Conservation (phyloP, 768 basidiomycete genomes). For the Macrolepiota dolichaula region DNA sequence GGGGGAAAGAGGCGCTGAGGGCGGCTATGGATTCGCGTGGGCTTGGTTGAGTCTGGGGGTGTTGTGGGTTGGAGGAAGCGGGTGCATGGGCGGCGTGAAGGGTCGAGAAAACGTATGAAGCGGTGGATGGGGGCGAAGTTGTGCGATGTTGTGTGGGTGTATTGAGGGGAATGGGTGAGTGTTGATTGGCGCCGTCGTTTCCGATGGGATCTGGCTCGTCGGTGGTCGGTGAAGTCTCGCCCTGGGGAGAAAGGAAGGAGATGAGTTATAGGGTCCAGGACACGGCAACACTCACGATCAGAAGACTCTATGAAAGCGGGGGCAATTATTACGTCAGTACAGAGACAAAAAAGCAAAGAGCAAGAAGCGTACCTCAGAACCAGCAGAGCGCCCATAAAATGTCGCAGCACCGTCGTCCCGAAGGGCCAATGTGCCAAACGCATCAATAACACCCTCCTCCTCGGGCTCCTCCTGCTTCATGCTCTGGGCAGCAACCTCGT, state of each 20-base stretch:
- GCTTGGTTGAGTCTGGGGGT: background rate
- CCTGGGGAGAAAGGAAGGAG: conserved; percentile 2
- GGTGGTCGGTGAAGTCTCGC: conserved; percentile 1
- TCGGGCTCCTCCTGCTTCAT: conserved; percentile 34
- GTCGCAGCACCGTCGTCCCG: conserved; percentile 67
- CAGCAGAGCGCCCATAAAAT: conserved; percentile 71
- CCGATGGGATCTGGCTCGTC: background rate
- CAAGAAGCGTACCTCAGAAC: conserved; percentile 55
- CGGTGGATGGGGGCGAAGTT: background rate
- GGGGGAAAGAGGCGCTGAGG: conserved; percentile 42
- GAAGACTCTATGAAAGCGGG: conserved; percentile 37
- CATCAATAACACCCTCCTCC: conserved; percentile 55
- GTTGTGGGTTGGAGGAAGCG: background rate
- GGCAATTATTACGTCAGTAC: conserved; percentile 11
- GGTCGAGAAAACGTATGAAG: background rate
- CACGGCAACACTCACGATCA: conserved; percentile 43
- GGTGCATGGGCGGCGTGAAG: background rate
- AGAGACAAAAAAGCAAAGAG: background rate
- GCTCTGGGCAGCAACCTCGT: conserved; percentile 32
- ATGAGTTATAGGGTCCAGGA: conserved; percentile 9
- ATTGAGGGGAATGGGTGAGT: background rate
- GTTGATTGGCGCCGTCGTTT: background rate
- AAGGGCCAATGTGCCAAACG: conserved; percentile 68
- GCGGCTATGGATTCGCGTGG: conserved; percentile 17
- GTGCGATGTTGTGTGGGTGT: background rate